A percentile compares a stretch with the other conserved stretches of the same genome.
phyloP scores from a whole-genome alignment of 1,284 basidiomycete genomes.

The Sporisorium sorghi region DNA sequence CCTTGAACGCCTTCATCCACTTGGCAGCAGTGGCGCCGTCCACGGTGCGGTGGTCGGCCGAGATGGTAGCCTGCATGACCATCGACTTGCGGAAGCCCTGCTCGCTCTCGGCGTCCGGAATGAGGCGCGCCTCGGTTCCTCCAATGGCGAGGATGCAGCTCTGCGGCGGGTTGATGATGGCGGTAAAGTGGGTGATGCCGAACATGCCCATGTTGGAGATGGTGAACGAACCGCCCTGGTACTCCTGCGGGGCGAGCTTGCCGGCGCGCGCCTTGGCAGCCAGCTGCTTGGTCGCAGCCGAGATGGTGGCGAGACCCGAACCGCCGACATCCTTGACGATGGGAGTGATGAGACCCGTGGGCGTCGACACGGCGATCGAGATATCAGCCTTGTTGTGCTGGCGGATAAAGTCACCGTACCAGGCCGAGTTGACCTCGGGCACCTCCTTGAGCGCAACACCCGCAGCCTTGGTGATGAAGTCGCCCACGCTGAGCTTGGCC shows the following conservation, averaged over 20 bases:
- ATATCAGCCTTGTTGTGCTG: constrained; percentile 98
- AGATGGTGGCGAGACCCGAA: constrained; percentile 92
- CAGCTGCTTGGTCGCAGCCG: constrained; percentile 88
- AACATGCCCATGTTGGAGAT: constrained; percentile 99
- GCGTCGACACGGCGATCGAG: constrained; percentile 95
- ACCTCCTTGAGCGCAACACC: constrained; percentile 91
- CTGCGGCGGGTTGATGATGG: constrained; percentile 99
- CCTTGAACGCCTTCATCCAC: constrained; percentile 87
- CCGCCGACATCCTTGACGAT: constrained; percentile 92
- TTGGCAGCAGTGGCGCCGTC: constrained; percentile 73
- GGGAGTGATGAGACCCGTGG: constrained; percentile 95
- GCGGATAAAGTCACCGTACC: constrained; percentile 94
- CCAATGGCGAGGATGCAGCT: constrained; percentile 97
- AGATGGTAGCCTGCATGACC: constrained; percentile 95
- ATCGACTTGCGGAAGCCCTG: constrained; percentile 78
- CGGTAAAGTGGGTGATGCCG: constrained; percentile 89
- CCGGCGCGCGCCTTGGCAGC: constrained; percentile 96
- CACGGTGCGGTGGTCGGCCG: constrained; percentile 86
- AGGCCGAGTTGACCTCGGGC: constrained; percentile 96
- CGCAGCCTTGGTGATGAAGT: constrained; percentile 97
- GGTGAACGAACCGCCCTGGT: constrained; percentile 97
- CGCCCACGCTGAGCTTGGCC: constrained; percentile 92
- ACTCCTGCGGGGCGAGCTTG: constrained; percentile 94
- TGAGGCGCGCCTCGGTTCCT: constrained; percentile 84
- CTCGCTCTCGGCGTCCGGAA: constrained; percentile 83